These are phyloP conservation scores for Pistacia vera DNA, from an alignment of 345 rosid genomes.

Conservation along the genomic window DNA sequence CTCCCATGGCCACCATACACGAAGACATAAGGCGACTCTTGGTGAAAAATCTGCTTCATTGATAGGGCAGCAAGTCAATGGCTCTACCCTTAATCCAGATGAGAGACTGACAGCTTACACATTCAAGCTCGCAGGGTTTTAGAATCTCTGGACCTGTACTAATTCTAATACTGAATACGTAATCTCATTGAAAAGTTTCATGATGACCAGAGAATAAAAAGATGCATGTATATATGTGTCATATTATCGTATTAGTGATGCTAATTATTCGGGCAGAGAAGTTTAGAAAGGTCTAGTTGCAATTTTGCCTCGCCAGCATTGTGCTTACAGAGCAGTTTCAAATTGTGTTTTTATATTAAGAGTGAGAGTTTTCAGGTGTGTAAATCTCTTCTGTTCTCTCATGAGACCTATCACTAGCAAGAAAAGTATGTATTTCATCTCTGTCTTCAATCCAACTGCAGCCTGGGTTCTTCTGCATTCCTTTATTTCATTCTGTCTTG, in stretches of 20 bases:
- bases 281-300: not conserved
- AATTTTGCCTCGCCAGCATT: not conserved
- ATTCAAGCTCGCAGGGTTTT: constrained; percentile 94
- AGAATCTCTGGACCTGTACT: constrained; percentile 83
- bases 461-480: constrained; percentile 57
- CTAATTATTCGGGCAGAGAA: not conserved
- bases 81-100: constrained; percentile 82
- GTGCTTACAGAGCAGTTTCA: constrained; percentile 9
- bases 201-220: not conserved
- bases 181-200: not conserved
- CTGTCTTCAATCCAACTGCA: constrained; percentile 55
- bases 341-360: constrained; percentile 40
- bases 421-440: constrained; percentile 44
- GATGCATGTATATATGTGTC: constrained; percentile 10
- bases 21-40: constrained; percentile 80
- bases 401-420: constrained; percentile 49
- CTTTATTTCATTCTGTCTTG: constrained; percentile 37
- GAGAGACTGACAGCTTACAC: constrained; percentile 83
- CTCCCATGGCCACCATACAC: constrained; percentile 83
- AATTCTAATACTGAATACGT: constrained; percentile 6
- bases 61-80: constrained; percentile 98
- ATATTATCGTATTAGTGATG: not conserved
- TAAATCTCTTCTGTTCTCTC: constrained; percentile 42
- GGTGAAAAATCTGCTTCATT: constrained; percentile 95
- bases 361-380: constrained; percentile 42